Percentiles rank a stretch among this genome's conserved stretches.
These are phyloP conservation scores for Trichoderma sp. DNA, from an alignment of 2,329 filamentous ascomycete species.

Conservation along the genomic window DNA sequence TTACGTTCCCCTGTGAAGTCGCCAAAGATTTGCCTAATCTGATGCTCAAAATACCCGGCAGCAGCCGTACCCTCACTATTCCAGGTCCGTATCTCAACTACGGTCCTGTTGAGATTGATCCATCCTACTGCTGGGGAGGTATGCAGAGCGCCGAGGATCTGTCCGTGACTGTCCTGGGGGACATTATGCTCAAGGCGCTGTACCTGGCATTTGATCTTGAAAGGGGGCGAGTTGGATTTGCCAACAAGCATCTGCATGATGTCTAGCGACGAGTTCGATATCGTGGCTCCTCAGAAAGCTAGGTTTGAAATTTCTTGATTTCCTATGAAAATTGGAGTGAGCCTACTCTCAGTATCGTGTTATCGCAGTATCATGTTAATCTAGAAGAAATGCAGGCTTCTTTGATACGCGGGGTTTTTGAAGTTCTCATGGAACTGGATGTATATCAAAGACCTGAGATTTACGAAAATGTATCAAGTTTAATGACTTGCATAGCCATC, in stretches of 20 bases:
- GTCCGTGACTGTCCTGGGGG: slow-evolving; percentile 67
- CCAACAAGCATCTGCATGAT: slow-evolving; percentile 41
- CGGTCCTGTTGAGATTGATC: slow-evolving; percentile 46
- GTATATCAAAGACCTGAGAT: neutral
- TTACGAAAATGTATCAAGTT: neutral
- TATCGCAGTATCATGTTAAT: neutral
- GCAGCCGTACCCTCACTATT: slow-evolving; percentile 50
- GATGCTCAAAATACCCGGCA: slow-evolving; percentile 51
- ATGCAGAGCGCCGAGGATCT: slow-evolving; percentile 58
- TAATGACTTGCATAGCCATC: neutral
- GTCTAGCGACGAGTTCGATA: neutral
- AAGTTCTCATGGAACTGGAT: neutral
- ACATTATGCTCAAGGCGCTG: slow-evolving; percentile 74
- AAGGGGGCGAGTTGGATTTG: slow-evolving; percentile 41
- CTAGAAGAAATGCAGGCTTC: neutral
- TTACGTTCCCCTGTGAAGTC: slow-evolving; percentile 56
- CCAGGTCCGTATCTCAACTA: slow-evolving; percentile 57
- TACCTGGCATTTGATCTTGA: slow-evolving; percentile 69
- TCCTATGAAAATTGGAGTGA: neutral
- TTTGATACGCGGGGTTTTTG: neutral
- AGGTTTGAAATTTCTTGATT: neutral
- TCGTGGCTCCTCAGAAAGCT: neutral
- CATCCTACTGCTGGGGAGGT: slow-evolving; percentile 68
- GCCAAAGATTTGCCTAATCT: slow-evolving; percentile 56
- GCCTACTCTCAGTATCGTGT: neutral